Evolutionary conservation across 1,284 basidiomycete genomes (phyloP).

Genomic region (Mycosarcoma mackinlayi): DNA sequence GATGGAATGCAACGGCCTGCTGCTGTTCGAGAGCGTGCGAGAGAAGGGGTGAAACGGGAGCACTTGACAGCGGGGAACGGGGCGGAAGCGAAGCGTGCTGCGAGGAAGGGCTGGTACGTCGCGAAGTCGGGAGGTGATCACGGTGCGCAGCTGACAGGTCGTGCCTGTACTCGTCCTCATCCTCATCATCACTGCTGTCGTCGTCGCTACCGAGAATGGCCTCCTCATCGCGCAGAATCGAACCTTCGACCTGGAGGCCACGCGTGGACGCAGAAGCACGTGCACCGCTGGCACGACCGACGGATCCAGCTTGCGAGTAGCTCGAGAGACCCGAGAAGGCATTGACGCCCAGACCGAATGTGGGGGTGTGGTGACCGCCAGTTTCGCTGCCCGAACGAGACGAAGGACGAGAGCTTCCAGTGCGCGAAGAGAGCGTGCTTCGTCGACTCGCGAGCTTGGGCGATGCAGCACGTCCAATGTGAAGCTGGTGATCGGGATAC

Average conservation of each 20-base stretch:
- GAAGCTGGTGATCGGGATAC: conserved; percentile 22
- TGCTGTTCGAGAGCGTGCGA: conserved; percentile 9
- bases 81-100: conserved; percentile 4
- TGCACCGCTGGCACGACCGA: conserved; percentile 1
- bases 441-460: conserved; percentile 26
- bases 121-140: conserved; percentile 20
- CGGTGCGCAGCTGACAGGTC: conserved; percentile 10
- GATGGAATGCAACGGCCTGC: conserved; percentile 15
- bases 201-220: conserved; percentile 36
- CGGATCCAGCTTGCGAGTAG: conserved; percentile 21
- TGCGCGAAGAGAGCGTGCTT: conserved; percentile 32
- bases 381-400: conserved; percentile 41
- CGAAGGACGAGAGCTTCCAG: conserved; percentile 30
- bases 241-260: conserved; percentile 40
- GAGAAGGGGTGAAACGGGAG: conserved; percentile 17
- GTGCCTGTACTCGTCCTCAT: conserved; percentile 14
- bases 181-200: conserved; percentile 20
- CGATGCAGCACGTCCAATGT: conserved; percentile 26
- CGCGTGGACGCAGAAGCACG: conserved; percentile 12
- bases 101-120: conserved; percentile 15
- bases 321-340: conserved; percentile 36
- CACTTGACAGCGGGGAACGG: conserved; percentile 9
- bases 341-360: conserved; percentile 23
- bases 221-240: conserved; percentile 39
- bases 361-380: conserved; percentile 16